These are phyloP conservation scores for Dysphania ambrosioides DNA, from an alignment of 148 eudicot species.

Conservation along the genomic window DNA sequence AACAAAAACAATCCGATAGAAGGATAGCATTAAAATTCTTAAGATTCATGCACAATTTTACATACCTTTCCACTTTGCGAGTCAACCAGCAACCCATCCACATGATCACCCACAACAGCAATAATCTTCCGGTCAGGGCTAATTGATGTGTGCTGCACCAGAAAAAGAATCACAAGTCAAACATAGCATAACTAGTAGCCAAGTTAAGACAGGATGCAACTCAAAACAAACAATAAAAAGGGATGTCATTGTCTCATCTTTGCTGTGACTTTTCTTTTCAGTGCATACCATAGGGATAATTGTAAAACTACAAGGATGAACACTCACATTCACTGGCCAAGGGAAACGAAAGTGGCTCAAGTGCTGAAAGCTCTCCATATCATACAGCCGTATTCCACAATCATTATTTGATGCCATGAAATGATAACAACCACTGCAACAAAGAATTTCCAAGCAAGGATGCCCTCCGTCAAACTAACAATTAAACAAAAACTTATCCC, in stretches of 20 bases:
- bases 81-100: slow-evolving; percentile 64
- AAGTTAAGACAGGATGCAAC: background rate
- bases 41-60: background rate
- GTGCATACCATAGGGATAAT: background rate
- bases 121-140: slow-evolving; percentile 74
- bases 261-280: background rate
- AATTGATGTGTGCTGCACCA: slow-evolving; percentile 79
- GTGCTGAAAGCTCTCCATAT: slow-evolving; percentile 87
- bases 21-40: no score
- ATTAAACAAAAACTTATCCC: background rate
- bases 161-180: background rate
- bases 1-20: no score
- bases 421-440: slow-evolving; percentile 61
- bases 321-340: slow-evolving; percentile 91
- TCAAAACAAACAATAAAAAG: no score
- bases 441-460: background rate
- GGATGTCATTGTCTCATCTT: background rate
- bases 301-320: background rate
- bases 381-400: slow-evolving; percentile 68
- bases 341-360: slow-evolving; percentile 62
- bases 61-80: slow-evolving; percentile 69
- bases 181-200: background rate
- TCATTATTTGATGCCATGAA: slow-evolving; percentile 87
- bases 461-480: background rate
- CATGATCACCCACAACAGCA: slow-evolving; percentile 78